Conservation (phyloP, 2,329 filamentous ascomycete species). For the Akanthomyces uredinophilus region DNA sequence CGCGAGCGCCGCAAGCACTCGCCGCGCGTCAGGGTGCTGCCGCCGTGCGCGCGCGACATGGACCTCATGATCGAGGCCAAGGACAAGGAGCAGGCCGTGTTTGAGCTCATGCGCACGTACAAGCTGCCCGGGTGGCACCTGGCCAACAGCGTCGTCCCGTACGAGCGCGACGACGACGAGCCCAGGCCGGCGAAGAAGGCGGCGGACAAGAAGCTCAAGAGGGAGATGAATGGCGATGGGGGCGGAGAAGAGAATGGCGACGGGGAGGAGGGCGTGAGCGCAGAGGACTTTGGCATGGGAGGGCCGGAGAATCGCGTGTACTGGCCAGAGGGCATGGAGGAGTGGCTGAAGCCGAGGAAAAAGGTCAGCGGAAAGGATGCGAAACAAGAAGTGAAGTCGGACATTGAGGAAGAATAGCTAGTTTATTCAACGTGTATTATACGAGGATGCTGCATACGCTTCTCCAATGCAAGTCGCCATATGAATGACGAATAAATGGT, state of each 20-base stretch:
- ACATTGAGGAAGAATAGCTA: background rate
- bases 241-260: conserved; percentile 37
- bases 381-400: conserved; percentile 21
- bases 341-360: conserved; percentile 82
- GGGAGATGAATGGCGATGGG: conserved; percentile 30
- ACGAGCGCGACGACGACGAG: conserved; percentile 69
- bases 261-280: conserved; percentile 44
- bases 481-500: too few species aligned
- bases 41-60: conserved; percentile 77
- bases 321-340: conserved; percentile 85
- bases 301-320: conserved; percentile 77
- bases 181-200: conserved; percentile 36
- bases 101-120: conserved; percentile 86
- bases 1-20: conserved; percentile 81
- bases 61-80: conserved; percentile 99
- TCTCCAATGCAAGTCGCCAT: too few species aligned
- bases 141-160: conserved; percentile 72
- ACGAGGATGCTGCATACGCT: too few species aligned
- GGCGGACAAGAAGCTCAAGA: conserved; percentile 33
- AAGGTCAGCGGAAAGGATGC: conserved; percentile 51
- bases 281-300: conserved; percentile 79
- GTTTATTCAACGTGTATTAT: too few species aligned
- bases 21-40: conserved; percentile 70
- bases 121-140: conserved; percentile 73
- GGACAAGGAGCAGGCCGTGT: conserved; percentile 94